These are phyloP conservation scores for Carallia brachiata DNA, from an alignment of 345 rosid species.

Conservation along the genomic window DNA sequence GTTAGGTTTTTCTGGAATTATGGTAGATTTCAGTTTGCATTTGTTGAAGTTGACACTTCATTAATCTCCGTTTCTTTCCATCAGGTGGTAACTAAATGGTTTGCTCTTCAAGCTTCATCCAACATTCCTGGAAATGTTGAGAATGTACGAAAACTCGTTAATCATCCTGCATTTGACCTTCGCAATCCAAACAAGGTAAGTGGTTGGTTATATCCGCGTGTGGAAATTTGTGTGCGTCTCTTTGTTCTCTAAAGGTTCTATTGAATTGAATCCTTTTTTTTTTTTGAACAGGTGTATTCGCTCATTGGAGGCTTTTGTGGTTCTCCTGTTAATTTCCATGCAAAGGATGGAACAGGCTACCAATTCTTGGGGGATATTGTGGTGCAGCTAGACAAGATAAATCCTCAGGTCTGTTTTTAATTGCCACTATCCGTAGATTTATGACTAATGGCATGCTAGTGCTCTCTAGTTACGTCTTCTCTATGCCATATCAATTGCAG, in stretches of 20 bases:
- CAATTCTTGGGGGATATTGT: slow-evolving; percentile 91
- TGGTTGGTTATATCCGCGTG: neutral
- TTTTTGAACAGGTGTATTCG: slow-evolving; percentile 58
- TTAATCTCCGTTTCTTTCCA: slow-evolving; percentile 1
- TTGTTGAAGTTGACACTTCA: neutral
- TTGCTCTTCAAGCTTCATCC: slow-evolving; percentile 83
- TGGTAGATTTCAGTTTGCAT: neutral
- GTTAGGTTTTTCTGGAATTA: neutral
- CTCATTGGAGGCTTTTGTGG: slow-evolving; percentile 82
- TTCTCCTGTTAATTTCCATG: slow-evolving; percentile 91
- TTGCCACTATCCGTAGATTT: neutral
- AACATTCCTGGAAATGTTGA: slow-evolving; percentile 83
- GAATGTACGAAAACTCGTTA: slow-evolving; percentile 66
- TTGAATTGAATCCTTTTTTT: slow-evolving; percentile 2
- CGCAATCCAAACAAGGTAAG: slow-evolving; percentile 90
- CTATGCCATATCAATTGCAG: slow-evolving; percentile 28
- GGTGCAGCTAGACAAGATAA: slow-evolving; percentile 81
- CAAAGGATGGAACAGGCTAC: slow-evolving; percentile 95
- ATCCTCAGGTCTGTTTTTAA: slow-evolving; percentile 66
- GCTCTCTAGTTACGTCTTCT: neutral
- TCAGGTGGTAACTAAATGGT: slow-evolving; percentile 98
- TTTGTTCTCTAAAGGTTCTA: neutral
- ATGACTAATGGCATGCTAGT: neutral
- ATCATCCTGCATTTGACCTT: slow-evolving; percentile 86
- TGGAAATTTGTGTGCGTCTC: neutral